phyloP scores from a whole-genome alignment of 495 filamentous ascomycete species.

The Aspergillus ostianus region DNA sequence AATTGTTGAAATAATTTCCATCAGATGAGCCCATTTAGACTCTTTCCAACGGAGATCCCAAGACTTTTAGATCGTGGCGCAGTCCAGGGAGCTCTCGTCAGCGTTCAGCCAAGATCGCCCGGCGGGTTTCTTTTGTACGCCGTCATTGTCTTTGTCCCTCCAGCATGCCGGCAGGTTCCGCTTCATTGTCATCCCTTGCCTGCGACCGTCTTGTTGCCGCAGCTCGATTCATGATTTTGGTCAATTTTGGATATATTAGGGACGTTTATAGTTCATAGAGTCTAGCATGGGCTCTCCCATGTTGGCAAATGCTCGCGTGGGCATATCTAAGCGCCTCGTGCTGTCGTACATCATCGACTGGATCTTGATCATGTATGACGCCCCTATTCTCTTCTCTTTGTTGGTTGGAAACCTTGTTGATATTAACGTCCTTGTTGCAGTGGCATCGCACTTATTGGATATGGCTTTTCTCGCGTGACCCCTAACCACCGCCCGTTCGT shows the following conservation, averaged over 20 bases:
- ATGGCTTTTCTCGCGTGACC: conserved; percentile 35
- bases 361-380: conserved; percentile 50
- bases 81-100: neutral
- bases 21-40: neutral
- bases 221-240: neutral
- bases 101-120: neutral
- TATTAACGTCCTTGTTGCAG: conserved; percentile 21
- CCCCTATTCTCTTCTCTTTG: neutral
- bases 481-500: conserved; percentile 49
- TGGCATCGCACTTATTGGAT: conserved; percentile 46
- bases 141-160: neutral
- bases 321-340: conserved; percentile 25
- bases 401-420: neutral
- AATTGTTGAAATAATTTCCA: too few species aligned
- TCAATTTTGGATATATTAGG: neutral
- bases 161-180: neutral
- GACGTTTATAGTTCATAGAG: neutral
- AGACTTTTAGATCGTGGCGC: neutral
- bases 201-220: neutral
- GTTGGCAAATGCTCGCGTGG: neutral
- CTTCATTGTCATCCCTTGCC: neutral
- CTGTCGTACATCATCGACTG: conserved; percentile 55
- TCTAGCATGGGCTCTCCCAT: neutral
- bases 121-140: neutral
- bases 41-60: neutral